Evolutionary conservation across 805 yeast species (phyloP), one percentile per base, ranked within the genome.

Genomic region (Sugiyamaella mastotermitis): DNA sequence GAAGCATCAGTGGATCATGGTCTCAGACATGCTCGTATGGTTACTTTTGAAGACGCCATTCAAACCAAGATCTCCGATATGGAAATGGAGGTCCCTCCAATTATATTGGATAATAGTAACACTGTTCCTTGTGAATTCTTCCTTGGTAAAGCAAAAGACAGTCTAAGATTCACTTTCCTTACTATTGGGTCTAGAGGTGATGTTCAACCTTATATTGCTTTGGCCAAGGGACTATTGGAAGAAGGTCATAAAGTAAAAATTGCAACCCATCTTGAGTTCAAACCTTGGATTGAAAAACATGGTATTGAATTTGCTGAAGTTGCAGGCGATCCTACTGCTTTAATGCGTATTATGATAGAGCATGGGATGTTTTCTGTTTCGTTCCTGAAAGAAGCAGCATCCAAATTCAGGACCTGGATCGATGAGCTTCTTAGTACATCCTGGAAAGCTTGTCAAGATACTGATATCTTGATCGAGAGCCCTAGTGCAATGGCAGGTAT

Each of bases 161-260:
- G 28, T 25, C 33, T 34, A 11, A 33, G 38, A 11, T 39, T 35
- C 33, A 22, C 40, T 28, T 62, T 86, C 33, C 60, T 90, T 41
- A 90, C 97, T 0, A 90, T 90, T 51, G 97, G 97, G 0, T 86
- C 96, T 0, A 70, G 97, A 42, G 97, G 97, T 23, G 97, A 90
- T 60, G 97, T 90, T 5, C 97, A 90, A 60, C 97, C 97, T 0
- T 90, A 87, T 56, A 82, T 90, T 48, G 90, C 97, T 0, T 61
- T 90, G n/a, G 92, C 85, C 0, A 76, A 78, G 48, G 95, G 88
- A 0, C 65, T 90, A 30, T 59, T 76, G 33, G 66, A 64, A 17
- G 96, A 90, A 49, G 97, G 97, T 0, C 97, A 90, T 55, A 59
- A 61, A 14, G 94, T 85, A 1, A 77, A 78, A 19, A 88, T 90